Conservation (phyloP, 257 asterid species). For the Plantago major region DNA sequence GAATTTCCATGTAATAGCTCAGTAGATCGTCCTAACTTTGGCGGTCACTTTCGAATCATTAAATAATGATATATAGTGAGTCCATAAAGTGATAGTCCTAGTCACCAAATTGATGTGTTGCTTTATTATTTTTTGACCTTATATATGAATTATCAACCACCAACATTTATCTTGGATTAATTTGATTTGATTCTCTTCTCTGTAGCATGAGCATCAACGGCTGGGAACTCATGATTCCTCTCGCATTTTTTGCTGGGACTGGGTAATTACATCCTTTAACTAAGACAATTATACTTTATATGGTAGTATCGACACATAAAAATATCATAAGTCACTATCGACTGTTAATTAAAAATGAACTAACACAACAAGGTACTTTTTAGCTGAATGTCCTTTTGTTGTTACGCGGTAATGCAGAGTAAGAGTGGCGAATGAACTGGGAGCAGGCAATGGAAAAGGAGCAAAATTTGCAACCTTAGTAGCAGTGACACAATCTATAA, state of each 20-base stretch:
- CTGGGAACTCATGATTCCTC: conserved; percentile 83
- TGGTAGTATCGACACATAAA: no score
- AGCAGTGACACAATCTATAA: conserved; percentile 39
- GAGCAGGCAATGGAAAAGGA: conserved; percentile 66
- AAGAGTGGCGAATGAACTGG: conserved; percentile 74
- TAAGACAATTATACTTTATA: no score
- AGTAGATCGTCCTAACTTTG: no score
- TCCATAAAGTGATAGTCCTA: background rate
- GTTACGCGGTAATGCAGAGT: conserved; percentile 35
- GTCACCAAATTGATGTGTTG: background rate
- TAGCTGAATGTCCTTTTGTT: no score
- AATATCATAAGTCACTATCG: no score
- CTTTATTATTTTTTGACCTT: no score
- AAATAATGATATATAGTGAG: no score
- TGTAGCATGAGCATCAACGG: conserved; percentile 79
- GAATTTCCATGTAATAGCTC: no score
- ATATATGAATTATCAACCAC: background rate
- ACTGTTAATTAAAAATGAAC: no score
- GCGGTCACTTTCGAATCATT: background rate
- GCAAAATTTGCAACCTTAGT: conserved; percentile 59
- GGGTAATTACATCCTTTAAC: conserved; percentile 37
- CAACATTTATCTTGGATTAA: background rate
- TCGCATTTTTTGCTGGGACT: conserved; percentile 72
- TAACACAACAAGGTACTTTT: no score
- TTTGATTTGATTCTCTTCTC: background rate